Evolutionary conservation across 495 filamentous ascomycete genomes (phyloP).

Genomic region (Neurospora pannonica): DNA sequence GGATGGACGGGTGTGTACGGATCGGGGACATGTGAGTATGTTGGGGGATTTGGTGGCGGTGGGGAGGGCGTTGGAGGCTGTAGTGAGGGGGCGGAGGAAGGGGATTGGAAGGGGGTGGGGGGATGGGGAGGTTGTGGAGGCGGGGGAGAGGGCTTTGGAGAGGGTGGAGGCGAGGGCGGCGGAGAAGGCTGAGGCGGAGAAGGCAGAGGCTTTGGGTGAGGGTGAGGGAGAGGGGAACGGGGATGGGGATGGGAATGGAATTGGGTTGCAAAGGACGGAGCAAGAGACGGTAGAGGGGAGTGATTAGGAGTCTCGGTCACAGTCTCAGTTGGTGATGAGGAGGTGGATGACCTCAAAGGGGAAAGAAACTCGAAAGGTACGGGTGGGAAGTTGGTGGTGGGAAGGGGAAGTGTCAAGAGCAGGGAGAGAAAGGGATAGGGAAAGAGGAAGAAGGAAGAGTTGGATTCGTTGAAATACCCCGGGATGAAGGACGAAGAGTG

Average conservation of each 20-base stretch:
- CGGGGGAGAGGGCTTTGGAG: not conserved
- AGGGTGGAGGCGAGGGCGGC: not conserved
- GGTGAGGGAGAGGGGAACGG: not conserved
- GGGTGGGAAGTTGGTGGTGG: not conserved
- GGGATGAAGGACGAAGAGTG: not conserved
- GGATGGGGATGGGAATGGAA: not conserved
- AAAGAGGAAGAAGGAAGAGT: not conserved
- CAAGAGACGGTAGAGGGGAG: not conserved
- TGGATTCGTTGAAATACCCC: not conserved
- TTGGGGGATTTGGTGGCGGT: slow-evolving; percentile 79
- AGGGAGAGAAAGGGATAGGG: not conserved
- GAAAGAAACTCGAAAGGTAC: not conserved
- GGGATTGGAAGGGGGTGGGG: slow-evolving; percentile 53
- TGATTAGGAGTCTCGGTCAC: not conserved
- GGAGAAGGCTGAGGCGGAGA: not conserved
- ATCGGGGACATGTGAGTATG: slow-evolving; percentile 77
- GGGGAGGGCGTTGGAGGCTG: slow-evolving; percentile 59
- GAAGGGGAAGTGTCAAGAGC: not conserved
- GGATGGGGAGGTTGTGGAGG: not conserved
- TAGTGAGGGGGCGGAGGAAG: slow-evolving; percentile 55
- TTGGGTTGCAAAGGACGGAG: not conserved
- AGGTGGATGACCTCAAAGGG: not conserved
- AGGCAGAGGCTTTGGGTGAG: not conserved
- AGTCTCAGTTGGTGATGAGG: not conserved
- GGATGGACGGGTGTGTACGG: slow-evolving; percentile 65